Evolutionary conservation across 2,329 filamentous ascomycete genomes (phyloP).

Genomic region (Coleophoma cylindrospora): DNA sequence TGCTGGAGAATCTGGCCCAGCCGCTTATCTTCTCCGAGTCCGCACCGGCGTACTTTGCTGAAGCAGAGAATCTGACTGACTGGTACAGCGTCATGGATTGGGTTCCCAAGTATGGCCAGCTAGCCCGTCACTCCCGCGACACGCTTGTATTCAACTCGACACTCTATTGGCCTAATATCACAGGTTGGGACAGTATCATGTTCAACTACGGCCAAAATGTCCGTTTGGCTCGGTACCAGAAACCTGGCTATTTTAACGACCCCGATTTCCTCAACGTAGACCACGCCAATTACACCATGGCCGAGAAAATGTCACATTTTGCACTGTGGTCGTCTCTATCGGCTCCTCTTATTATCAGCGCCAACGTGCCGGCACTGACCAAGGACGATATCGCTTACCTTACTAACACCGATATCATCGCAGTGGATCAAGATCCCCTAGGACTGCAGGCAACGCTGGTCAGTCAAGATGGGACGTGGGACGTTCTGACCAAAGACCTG

Average conservation of each 20-base stretch:
- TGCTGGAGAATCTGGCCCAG: constrained; percentile 21
- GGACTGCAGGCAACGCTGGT: constrained; percentile 35
- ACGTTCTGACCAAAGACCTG: constrained; percentile 30
- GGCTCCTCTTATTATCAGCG: constrained; percentile 37
- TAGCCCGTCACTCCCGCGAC: constrained; percentile 2
- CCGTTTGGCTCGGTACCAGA: constrained; percentile 23
- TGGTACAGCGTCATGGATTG: too few species aligned
- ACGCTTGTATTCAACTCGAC: constrained; percentile 22
- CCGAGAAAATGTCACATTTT: constrained; percentile 37
- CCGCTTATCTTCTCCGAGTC: constrained; percentile 19
- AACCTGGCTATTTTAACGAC: constrained; percentile 32
- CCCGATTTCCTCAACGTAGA: constrained; percentile 40
- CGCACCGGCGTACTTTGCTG: constrained; percentile 2
- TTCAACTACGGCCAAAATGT: constrained; percentile 25
- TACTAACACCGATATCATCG: constrained; percentile 29
- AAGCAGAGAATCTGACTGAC: too few species aligned
- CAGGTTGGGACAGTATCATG: constrained; percentile 29
- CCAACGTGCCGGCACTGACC: constrained; percentile 27
- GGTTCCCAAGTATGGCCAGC: too few species aligned
- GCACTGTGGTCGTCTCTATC: constrained; percentile 41
- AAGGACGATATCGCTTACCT: constrained; percentile 24
- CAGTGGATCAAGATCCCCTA: constrained; percentile 29
- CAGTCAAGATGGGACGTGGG: constrained; percentile 35
- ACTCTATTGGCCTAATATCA: constrained; percentile 29
- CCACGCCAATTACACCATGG: constrained; percentile 28